A percentile compares a stretch with the other conserved stretches of the same genome.
These are phyloP conservation scores for Gossypium schwendimanii DNA, from an alignment of 441 rosid species.

Conservation along the genomic window DNA sequence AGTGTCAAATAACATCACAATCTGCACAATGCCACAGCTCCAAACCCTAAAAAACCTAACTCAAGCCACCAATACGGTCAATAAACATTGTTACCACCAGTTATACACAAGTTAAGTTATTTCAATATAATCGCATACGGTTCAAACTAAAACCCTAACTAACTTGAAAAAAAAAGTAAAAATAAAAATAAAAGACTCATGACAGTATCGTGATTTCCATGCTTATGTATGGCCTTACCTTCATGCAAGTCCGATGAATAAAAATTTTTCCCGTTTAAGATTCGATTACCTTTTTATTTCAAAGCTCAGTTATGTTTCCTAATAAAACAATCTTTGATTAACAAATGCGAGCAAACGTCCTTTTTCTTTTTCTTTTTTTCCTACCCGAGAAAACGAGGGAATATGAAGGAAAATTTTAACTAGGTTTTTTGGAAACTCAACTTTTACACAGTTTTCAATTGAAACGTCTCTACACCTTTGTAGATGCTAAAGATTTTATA, in stretches of 20 bases:
- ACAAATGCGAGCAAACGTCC: neutral
- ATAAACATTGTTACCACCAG: neutral
- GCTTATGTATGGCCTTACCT: neutral
- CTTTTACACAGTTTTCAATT: too few relatives aligned
- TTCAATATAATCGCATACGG: neutral
- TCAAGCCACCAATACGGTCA: neutral
- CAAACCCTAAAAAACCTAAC: neutral
- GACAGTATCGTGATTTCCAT: neutral
- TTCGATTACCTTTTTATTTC: too few relatives aligned
- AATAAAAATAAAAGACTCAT: too few relatives aligned
- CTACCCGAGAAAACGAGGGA: too few relatives aligned
- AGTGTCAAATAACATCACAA: neutral
- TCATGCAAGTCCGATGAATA: neutral
- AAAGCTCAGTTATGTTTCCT: neutral
- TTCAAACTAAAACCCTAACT: slow-evolving; percentile 5
- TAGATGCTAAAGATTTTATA: too few relatives aligned
- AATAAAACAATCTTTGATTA: neutral
- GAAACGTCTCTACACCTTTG: too few relatives aligned
- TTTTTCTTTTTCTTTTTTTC: too few relatives aligned
- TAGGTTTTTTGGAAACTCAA: too few relatives aligned
- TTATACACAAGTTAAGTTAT: neutral
- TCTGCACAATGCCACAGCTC: neutral
- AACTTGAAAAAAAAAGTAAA: neutral
- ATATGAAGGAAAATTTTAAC: too few relatives aligned
- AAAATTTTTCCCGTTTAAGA: neutral